These are phyloP conservation scores for Linum usitatissimum DNA, from an alignment of 345 rosid genomes.

Conservation along the genomic window DNA sequence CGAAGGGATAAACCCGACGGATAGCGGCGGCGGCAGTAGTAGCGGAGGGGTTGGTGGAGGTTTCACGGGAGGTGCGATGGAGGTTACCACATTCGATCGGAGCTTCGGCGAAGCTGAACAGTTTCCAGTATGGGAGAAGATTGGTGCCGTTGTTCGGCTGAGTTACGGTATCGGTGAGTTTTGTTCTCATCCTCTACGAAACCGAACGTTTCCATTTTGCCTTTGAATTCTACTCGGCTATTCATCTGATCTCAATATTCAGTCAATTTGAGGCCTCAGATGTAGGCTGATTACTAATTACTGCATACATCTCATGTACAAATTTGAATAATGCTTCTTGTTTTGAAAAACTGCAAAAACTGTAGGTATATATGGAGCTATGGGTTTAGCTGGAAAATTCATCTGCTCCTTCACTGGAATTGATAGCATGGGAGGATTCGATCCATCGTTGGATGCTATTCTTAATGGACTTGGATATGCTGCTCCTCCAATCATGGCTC, in stretches of 20 bases:
- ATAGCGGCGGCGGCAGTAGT: slow-evolving; percentile 31
- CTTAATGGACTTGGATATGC: slow-evolving; percentile 85
- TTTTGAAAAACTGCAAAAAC: too few relatives aligned
- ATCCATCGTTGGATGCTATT: slow-evolving; percentile 64
- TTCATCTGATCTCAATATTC: too few relatives aligned
- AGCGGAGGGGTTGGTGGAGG: slow-evolving; percentile 22
- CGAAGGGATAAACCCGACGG: not conserved
- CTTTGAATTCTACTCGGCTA: not conserved
- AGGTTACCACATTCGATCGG: slow-evolving; percentile 59
- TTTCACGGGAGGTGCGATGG: slow-evolving; percentile 49
- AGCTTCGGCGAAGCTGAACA: slow-evolving; percentile 45
- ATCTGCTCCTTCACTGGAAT: slow-evolving; percentile 80
- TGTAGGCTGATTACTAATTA: too few relatives aligned
- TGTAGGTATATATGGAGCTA: slow-evolving; percentile 83
- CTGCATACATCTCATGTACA: too few relatives aligned
- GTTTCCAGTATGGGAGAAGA: slow-evolving; percentile 83
- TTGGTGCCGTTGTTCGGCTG: slow-evolving; percentile 77
- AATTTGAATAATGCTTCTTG: too few relatives aligned
- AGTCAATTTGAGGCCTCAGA: too few relatives aligned
- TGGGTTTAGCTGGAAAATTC: slow-evolving; percentile 81
- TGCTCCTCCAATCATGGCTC: slow-evolving; percentile 90
- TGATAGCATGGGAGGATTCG: slow-evolving; percentile 76
- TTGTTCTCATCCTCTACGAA: not conserved
- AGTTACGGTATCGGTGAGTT: slow-evolving; percentile 80
- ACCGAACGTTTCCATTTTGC: not conserved